Evolutionary conservation across 495 filamentous ascomycete genomes (phyloP), one percentile per base, ranked within the genome.

Genomic region (Penicillium verhagenii): DNA sequence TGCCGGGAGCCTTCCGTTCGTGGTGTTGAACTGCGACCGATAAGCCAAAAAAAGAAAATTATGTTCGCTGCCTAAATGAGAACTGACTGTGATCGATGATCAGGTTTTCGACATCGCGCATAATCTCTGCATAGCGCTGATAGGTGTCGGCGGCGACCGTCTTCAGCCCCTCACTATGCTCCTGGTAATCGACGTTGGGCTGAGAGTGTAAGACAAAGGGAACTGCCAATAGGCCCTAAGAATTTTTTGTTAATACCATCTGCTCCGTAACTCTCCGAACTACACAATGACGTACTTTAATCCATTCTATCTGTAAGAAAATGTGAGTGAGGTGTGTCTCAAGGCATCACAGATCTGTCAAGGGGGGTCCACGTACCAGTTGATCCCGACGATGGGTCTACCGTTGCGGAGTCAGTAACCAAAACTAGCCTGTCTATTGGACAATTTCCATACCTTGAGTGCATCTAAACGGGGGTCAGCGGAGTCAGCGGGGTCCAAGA

Each of bases 181-280:
- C 72, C 45, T 90, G 83, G 56, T 89, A 90, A 26, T 90, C 79
- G 14, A 89, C 89, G 1, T 90, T 93, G 6, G 95, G 95, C 69
- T 97, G 91, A 10, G 92, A 96, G 68, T 96, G 91, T 44, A 99
- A 82, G 46, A 99, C 93, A 66, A 99, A 99, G 0, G 95, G 95
- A 0, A 97, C 93, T 1, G 95, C 95, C 3, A 98, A 79, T 1
- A 98, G 80, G 26, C 92, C 94, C 77, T 95, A 47, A 47, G 18
- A 6, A 16, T 16, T 5, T 16, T 5, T 6, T 29, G 7, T 53
- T 26, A 35, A 42, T 25, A 24, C 33, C 35, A 10, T n/a, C 8
- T 3, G 8, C 11, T 8, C 2, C 23, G 10, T 37, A 16, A 38
- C 9, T 25, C 39, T 7, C 10, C 16, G 7, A 13, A n/a, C n/a